These are phyloP conservation scores for Coccomyxa subellipsoidea DNA, from an alignment of 163 green algal genomes.

Conservation along the genomic window DNA sequence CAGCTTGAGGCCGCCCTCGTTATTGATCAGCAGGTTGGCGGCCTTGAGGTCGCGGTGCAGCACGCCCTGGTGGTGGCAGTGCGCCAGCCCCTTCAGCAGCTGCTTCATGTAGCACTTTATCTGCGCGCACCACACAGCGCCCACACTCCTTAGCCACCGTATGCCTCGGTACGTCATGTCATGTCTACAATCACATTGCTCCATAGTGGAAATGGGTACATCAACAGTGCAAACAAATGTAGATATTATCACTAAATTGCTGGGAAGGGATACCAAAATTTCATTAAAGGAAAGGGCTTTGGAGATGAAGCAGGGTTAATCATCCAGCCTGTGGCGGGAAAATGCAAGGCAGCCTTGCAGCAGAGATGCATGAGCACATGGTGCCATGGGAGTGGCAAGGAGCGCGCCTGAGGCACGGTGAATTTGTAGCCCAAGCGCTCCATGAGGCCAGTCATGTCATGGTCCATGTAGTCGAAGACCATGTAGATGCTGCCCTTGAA, in stretches of 20 bases:
- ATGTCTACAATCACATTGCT: too few relatives aligned
- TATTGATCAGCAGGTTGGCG: constrained; percentile 97
- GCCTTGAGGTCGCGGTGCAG: constrained; percentile 95
- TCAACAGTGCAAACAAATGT: too few relatives aligned
- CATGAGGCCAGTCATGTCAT: constrained; percentile 93
- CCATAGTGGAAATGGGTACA: too few relatives aligned
- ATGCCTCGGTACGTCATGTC: too few relatives aligned
- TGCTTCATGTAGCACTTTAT: constrained; percentile 89
- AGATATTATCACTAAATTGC: too few relatives aligned
- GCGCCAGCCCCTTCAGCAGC: constrained; percentile 79
- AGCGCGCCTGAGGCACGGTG: neutral
- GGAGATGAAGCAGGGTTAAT: too few relatives aligned
- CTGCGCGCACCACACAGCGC: constrained; percentile 33
- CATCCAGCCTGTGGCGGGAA: too few relatives aligned
- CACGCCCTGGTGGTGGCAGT: constrained; percentile 94
- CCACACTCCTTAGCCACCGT: too few relatives aligned
- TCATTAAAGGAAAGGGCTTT: too few relatives aligned
- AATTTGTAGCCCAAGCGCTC: constrained; percentile 52
- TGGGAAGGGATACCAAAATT: too few relatives aligned
- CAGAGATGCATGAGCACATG: constrained; percentile 21
- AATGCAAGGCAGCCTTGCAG: too few relatives aligned
- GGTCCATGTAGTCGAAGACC: constrained; percentile 99
- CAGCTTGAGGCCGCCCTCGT: constrained; percentile 91
- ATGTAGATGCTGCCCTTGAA: constrained; percentile 85
- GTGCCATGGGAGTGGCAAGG: neutral